phyloP scores from a whole-genome alignment of 2,329 filamentous ascomycete genomes.

The Alternaria postmessia region DNA sequence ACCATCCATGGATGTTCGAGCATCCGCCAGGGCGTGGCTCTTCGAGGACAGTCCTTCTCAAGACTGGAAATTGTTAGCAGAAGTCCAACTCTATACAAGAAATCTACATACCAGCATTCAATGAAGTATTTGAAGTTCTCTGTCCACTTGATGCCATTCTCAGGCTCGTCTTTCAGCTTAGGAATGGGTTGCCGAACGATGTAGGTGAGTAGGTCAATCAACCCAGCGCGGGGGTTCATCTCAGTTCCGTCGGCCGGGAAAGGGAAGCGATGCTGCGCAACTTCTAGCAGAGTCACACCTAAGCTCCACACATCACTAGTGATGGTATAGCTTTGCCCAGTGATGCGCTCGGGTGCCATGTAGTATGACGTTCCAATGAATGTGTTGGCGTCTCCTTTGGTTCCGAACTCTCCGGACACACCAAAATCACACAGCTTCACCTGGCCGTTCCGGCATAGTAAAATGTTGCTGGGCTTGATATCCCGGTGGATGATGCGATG shows the following conservation, averaged over 20 bases:
- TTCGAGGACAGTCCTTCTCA: slow-evolving; percentile 86
- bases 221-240: slow-evolving; percentile 88
- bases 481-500: slow-evolving; percentile 98
- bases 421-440: slow-evolving; percentile 99
- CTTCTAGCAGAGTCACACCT: slow-evolving; percentile 95
- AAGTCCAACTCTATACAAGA: background rate
- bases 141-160: slow-evolving; percentile 90
- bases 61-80: slow-evolving; percentile 66
- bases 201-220: slow-evolving; percentile 96
- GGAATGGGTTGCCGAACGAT: slow-evolving; percentile 96
- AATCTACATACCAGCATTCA: slow-evolving; percentile 86
- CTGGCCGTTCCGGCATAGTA: slow-evolving; percentile 84
- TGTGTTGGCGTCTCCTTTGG: slow-evolving; percentile 97
- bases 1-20: slow-evolving; percentile 98
- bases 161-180: slow-evolving; percentile 92
- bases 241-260: slow-evolving; percentile 97
- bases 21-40: slow-evolving; percentile 98
- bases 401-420: slow-evolving; percentile 96
- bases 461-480: slow-evolving; percentile 97
- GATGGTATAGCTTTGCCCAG: slow-evolving; percentile 96
- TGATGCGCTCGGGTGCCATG: slow-evolving; percentile 98
- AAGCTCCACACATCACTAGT: slow-evolving; percentile 99
- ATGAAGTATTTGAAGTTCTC: slow-evolving; percentile 99
- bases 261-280: slow-evolving; percentile 98
- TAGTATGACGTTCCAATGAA: slow-evolving; percentile 99